Conservation (phyloP, 257 asterid species). For the Pogostemon cablin region DNA sequence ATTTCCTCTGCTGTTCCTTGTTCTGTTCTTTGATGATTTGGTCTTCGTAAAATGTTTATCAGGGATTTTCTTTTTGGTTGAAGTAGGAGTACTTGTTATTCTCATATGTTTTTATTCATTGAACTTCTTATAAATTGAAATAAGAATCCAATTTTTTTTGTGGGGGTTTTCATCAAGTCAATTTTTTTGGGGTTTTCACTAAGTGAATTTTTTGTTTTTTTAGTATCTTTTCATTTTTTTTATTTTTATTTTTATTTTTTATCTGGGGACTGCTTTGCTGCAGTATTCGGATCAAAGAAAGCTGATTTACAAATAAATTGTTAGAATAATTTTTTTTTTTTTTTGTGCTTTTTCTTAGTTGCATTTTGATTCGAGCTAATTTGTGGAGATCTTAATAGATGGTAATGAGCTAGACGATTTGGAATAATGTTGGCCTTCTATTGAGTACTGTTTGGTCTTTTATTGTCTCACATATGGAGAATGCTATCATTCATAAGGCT, state of each 20-base stretch:
- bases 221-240: background rate
- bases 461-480: too few species aligned
- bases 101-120: background rate
- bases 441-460: too few species aligned
- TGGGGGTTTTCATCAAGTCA: background rate
- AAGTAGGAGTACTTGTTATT: background rate
- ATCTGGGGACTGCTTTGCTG: background rate
- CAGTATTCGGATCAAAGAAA: background rate
- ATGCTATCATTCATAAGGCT: too few species aligned
- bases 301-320: background rate
- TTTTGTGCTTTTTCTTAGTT: background rate
- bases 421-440: too few species aligned
- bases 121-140: background rate
- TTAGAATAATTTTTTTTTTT: background rate
- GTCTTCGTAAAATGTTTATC: background rate
- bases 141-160: background rate
- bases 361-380: background rate
- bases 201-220: constrained; percentile 9
- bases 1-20: background rate
- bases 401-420: too few species aligned
- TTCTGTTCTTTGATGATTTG: background rate
- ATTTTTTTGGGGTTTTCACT: background rate
- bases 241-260: background rate
- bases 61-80: background rate
- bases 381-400: too few species aligned